Evolutionary conservation across 148 eudicot genomes (phyloP).

Genomic region (Camellia granthamiana): DNA sequence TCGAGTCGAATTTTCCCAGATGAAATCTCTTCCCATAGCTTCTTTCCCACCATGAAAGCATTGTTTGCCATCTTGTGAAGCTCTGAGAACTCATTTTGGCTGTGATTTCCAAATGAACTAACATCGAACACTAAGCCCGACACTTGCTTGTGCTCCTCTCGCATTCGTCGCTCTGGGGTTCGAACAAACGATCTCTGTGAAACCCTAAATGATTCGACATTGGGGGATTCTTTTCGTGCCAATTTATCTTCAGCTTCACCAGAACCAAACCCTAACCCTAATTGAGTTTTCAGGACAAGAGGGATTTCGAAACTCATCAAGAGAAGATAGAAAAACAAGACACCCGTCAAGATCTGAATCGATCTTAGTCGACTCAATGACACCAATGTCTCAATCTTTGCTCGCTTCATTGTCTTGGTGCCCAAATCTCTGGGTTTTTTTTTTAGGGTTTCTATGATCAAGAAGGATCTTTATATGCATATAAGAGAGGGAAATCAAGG

Average conservation of each 20-base stretch:
- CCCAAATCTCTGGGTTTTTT: too few relatives aligned
- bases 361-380: constrained; percentile 58
- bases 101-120: constrained; percentile 24
- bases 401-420: constrained; percentile 27
- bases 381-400: constrained; percentile 45
- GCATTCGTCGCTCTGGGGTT: constrained; percentile 4
- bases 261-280: constrained; percentile 32
- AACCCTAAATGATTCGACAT: background rate
- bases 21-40: constrained; percentile 39
- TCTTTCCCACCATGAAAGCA: constrained; percentile 47
- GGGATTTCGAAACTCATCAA: constrained; percentile 62
- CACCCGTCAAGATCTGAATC: constrained; percentile 46
- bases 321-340: constrained; percentile 46
- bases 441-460: too few relatives aligned
- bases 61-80: constrained; percentile 46
- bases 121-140: constrained; percentile 46
- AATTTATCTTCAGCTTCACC: constrained; percentile 9
- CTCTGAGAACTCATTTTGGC: constrained; percentile 38
- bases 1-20: constrained; percentile 17
- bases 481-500: too few relatives aligned
- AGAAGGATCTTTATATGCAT: too few relatives aligned
- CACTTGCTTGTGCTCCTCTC: constrained; percentile 15
- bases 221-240: background rate
- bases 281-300: constrained; percentile 28
- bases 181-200: background rate